phyloP scores from a whole-genome alignment of 116 monocot genomes.

The Posidonia oceanica region DNA sequence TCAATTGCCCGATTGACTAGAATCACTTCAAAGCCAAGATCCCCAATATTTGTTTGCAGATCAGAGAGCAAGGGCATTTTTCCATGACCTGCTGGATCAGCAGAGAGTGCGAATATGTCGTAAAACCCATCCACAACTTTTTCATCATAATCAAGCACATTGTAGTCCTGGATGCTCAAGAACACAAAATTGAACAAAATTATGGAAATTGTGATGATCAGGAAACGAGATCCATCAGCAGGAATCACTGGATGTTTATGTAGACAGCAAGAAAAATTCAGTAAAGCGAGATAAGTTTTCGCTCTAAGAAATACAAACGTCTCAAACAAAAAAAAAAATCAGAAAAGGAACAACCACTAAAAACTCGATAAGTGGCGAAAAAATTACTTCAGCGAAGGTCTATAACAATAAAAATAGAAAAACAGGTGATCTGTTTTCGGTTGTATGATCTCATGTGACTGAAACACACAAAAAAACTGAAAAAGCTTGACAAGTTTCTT shows the following conservation, averaged over 20 bases:
- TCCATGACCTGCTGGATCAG: conserved; percentile 28
- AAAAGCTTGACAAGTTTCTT: too few species aligned
- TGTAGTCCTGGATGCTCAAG: conserved; percentile 67
- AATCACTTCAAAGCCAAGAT: conserved; percentile 96
- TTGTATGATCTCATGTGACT: too few species aligned
- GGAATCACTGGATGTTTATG: too few species aligned
- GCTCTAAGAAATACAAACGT: not conserved
- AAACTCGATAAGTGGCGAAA: not conserved
- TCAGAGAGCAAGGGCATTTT: conserved; percentile 81
- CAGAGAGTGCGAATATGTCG: conserved; percentile 68
- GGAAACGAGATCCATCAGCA: not conserved
- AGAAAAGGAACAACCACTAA: not conserved
- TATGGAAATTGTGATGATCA: not conserved
- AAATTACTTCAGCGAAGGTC: not conserved
- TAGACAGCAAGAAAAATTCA: not conserved
- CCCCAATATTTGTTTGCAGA: conserved; percentile 74
- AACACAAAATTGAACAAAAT: not conserved
- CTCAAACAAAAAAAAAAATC: not conserved
- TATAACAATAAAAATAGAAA: too few species aligned
- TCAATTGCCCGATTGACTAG: conserved; percentile 77
- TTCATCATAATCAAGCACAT: conserved; percentile 84
- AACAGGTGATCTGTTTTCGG: too few species aligned
- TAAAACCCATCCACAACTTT: conserved; percentile 93
- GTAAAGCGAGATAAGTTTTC: not conserved
- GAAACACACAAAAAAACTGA: too few species aligned